A percentile compares a stretch with the other conserved stretches of the same genome.
Conservation (phyloP, 495 filamentous ascomycete species). For the Annulohypoxylon nitens region DNA sequence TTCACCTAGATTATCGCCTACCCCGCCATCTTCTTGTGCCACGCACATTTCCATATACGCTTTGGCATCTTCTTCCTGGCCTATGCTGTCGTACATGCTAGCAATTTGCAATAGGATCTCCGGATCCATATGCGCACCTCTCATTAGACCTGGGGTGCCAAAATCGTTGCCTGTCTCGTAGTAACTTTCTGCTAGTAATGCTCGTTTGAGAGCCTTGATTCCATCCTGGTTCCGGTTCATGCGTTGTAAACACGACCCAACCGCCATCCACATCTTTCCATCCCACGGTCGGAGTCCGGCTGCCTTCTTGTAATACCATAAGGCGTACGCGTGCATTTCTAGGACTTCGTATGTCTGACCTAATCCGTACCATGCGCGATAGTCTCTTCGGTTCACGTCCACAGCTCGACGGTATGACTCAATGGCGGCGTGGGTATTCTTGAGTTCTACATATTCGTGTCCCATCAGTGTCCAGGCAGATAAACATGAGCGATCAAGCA, state of each 20-base stretch:
- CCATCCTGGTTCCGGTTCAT: conserved; percentile 85
- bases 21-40: conserved; percentile 81
- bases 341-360: conserved; percentile 98
- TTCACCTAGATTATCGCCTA: conserved; percentile 60
- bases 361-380: conserved; percentile 97
- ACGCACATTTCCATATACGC: conserved; percentile 95
- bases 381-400: conserved; percentile 95
- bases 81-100: conserved; percentile 83
- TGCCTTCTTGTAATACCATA: conserved; percentile 98
- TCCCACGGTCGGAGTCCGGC: conserved; percentile 92
- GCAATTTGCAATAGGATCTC: conserved; percentile 93
- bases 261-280: conserved; percentile 98
- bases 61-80: conserved; percentile 80
- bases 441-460: conserved; percentile 98
- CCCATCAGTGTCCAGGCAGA: conserved; percentile 99
- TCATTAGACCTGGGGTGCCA: conserved; percentile 55
- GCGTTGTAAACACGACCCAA: conserved; percentile 89
- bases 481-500: conserved; percentile 89
- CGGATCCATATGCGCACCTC: conserved; percentile 78
- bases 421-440: conserved; percentile 98
- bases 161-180: conserved; percentile 71
- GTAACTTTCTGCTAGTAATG: conserved; percentile 84
- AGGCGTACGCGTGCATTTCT: conserved; percentile 95
- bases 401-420: conserved; percentile 97
- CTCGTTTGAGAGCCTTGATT: conserved; percentile 94